These are phyloP conservation scores for Silene latifolia DNA, from an alignment of 148 eudicot species.

Conservation along the genomic window DNA sequence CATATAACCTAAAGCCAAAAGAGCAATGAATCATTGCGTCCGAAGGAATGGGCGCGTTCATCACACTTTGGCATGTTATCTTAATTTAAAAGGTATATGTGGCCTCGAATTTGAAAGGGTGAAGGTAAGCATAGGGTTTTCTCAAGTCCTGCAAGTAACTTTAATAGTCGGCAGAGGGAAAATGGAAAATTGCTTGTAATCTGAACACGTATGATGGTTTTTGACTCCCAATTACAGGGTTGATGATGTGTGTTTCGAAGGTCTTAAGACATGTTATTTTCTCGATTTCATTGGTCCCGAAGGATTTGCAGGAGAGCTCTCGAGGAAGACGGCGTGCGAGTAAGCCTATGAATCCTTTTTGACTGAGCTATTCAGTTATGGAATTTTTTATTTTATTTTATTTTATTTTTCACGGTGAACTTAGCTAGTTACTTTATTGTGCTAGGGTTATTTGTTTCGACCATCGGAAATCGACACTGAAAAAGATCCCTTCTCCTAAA, in stretches of 20 bases:
- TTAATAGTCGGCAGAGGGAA: background rate
- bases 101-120: too few relatives aligned
- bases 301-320: slow-evolving; percentile 61
- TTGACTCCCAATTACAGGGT: slow-evolving; percentile 34
- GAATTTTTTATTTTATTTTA: slow-evolving; percentile 21
- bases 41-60: too few relatives aligned
- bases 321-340: slow-evolving; percentile 52
- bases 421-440: slow-evolving; percentile 9
- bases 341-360: slow-evolving; percentile 33
- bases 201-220: background rate
- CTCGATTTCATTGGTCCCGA: slow-evolving; percentile 80
- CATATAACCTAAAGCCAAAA: background rate
- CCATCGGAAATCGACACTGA: slow-evolving; percentile 53
- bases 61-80: background rate
- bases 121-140: background rate
- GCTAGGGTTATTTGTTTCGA: slow-evolving; percentile 74
- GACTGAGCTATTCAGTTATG: background rate
- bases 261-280: slow-evolving; percentile 69
- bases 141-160: background rate
- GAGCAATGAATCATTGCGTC: background rate
- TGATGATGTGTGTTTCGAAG: slow-evolving; percentile 64
- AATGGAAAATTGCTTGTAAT: background rate
- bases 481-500: slow-evolving; percentile 31
- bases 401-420: slow-evolving; percentile 7
- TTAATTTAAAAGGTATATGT: too few relatives aligned